Evolutionary conservation across 768 basidiomycete genomes (phyloP).

Genomic region (Fistulinella prunicolor): DNA sequence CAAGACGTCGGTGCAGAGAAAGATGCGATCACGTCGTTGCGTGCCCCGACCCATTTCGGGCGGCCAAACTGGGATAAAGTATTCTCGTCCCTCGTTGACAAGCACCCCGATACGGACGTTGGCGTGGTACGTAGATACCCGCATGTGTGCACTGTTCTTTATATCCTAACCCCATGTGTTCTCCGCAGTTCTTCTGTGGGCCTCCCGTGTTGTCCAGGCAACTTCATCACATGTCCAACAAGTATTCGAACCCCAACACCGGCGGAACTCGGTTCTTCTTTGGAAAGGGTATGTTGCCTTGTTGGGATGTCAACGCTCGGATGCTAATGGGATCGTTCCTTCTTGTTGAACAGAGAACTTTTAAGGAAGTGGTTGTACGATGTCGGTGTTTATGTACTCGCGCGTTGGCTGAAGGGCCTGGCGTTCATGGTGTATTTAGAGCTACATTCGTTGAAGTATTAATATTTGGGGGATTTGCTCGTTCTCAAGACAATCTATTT

Average conservation of each 20-base stretch:
- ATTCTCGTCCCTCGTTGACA: slow-evolving; percentile 69
- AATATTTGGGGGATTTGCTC: neutral
- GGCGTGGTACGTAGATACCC: slow-evolving; percentile 71
- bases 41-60: slow-evolving; percentile 92
- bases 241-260: slow-evolving; percentile 71
- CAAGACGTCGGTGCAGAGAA: slow-evolving; percentile 92
- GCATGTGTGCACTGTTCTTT: neutral
- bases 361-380: neutral
- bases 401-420: slow-evolving; percentile 5
- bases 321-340: slow-evolving; percentile 5
- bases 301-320: neutral
- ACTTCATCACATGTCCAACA: slow-evolving; percentile 80
- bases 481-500: neutral
- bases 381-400: neutral
- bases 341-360: slow-evolving; percentile 21
- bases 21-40: slow-evolving; percentile 85
- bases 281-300: slow-evolving; percentile 69
- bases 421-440: neutral
- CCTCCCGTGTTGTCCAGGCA: slow-evolving; percentile 66
- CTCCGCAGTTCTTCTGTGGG: slow-evolving; percentile 76
- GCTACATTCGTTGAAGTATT: too few species aligned
- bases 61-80: slow-evolving; percentile 83
- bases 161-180: neutral
- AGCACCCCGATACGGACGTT: slow-evolving; percentile 85
- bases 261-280: slow-evolving; percentile 85